phyloP scores from a whole-genome alignment of 2,329 filamentous ascomycete genomes.

The Pezicula rhizophila region DNA sequence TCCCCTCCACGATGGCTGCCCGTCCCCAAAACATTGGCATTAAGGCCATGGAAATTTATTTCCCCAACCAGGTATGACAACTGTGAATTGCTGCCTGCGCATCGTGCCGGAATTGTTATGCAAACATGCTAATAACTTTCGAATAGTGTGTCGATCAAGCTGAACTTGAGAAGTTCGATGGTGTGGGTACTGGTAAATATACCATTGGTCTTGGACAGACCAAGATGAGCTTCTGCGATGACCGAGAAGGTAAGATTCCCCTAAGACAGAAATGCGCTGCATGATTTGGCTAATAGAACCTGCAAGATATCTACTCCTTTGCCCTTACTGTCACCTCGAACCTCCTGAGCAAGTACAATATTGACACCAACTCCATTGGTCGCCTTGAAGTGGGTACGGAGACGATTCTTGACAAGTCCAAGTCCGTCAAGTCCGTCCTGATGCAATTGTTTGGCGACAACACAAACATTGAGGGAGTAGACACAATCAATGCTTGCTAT shows the following conservation, averaged over 20 bases:
- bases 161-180: conserved; percentile 83
- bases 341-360: conserved; percentile 76
- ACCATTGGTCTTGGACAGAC: conserved; percentile 87
- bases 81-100: conserved; percentile 1
- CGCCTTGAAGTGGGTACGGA: conserved; percentile 81
- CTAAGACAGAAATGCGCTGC: background rate
- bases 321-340: conserved; percentile 71
- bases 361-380: conserved; percentile 72
- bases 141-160: conserved; percentile 73
- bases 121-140: conserved; percentile 12
- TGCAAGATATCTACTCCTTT: conserved; percentile 78
- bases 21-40: conserved; percentile 86
- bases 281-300: conserved; percentile 6
- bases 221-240: conserved; percentile 89
- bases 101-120: background rate
- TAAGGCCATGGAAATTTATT: conserved; percentile 88
- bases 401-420: conserved; percentile 83
- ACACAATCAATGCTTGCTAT: conserved; percentile 82
- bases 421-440: conserved; percentile 82
- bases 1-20: conserved; percentile 51
- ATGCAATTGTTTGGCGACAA: conserved; percentile 85
- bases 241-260: conserved; percentile 64
- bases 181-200: conserved; percentile 76
- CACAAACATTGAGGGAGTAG: conserved; percentile 77
- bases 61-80: conserved; percentile 66